Conservation (phyloP, 352 stramenopile genomes). For the Phytopythium sindhum region DNA sequence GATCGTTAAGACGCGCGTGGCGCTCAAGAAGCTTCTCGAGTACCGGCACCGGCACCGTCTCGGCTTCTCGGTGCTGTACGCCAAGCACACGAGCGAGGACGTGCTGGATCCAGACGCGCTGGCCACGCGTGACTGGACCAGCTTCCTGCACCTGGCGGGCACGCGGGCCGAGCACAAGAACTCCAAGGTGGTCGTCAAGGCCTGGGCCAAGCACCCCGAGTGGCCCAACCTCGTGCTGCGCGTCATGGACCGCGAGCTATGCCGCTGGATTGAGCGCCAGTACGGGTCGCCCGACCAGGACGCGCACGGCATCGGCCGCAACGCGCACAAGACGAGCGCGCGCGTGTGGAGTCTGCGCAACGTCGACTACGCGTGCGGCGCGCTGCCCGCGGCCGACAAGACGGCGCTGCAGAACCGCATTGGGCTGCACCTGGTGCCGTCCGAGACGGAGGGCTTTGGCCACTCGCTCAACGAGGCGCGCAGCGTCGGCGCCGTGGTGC, state of each 20-base stretch:
- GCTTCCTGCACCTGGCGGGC: conserved; percentile 62
- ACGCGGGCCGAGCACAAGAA: conserved; percentile 72
- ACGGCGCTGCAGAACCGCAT: conserved; percentile 71
- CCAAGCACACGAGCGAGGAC: conserved; percentile 78
- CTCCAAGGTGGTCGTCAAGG: conserved; percentile 62
- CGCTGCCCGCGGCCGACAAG: conserved; percentile 49
- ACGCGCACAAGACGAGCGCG: conserved; percentile 7
- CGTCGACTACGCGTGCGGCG: conserved; percentile 74
- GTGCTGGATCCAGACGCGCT: conserved; percentile 39
- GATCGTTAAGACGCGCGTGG: conserved; percentile 80
- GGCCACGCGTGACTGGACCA: conserved; percentile 65
- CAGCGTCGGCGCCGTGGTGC: conserved; percentile 62
- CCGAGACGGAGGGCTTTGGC: conserved; percentile 75
- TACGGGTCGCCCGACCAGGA: conserved; percentile 35
- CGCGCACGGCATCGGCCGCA: conserved; percentile 3
- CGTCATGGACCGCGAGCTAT: conserved; percentile 64
- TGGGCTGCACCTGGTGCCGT: conserved; percentile 72
- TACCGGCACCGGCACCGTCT: conserved; percentile 73
- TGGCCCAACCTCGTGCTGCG: conserved; percentile 71
- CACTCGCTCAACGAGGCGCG: conserved; percentile 87
- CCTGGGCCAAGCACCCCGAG: conserved; percentile 66
- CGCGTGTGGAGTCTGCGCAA: conserved; percentile 53
- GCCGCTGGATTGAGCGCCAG: conserved; percentile 57
- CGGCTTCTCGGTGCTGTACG: conserved; percentile 78
- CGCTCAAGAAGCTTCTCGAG: conserved; percentile 79